Evolutionary conservation across 352 stramenopile genomes (phyloP).

Genomic region (Globisporangium camurandrum): DNA sequence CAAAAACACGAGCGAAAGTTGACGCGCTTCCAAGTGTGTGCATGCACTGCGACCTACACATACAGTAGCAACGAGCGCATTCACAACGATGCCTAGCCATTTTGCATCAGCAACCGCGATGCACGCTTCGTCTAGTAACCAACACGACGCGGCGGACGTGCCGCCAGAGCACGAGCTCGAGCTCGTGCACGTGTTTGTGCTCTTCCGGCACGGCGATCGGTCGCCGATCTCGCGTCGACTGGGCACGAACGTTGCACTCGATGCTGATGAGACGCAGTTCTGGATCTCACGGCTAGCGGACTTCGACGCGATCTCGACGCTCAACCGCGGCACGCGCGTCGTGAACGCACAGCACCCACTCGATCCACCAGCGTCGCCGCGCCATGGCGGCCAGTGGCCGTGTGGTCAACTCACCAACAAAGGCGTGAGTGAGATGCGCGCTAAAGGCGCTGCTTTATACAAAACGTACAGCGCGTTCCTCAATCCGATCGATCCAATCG

Average conservation of each 20-base stretch:
- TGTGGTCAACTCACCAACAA: constrained; percentile 68
- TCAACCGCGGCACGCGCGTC: constrained; percentile 42
- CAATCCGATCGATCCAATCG: constrained; percentile 17
- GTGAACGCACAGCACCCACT: constrained; percentile 15
- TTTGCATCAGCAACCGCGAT: no score
- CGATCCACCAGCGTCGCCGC: constrained; percentile 25
- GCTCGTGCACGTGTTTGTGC: constrained; percentile 55
- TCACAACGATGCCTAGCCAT: background rate
- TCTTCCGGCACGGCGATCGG: constrained; percentile 74
- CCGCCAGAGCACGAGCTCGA: constrained; percentile 16
- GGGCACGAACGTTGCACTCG: constrained; percentile 35
- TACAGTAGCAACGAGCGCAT: background rate
- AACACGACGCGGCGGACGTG: background rate
- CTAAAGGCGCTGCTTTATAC: constrained; percentile 37
- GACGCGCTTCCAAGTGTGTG: no score
- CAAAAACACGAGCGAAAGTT: no score
- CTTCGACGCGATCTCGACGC: constrained; percentile 27
- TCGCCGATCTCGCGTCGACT: constrained; percentile 63
- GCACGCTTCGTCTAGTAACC: no score
- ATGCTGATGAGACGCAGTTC: constrained; percentile 37
- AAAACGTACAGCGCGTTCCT: constrained; percentile 36
- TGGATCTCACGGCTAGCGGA: constrained; percentile 49
- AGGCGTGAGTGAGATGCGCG: constrained; percentile 55
- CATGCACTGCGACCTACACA: no score
- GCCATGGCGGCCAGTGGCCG: constrained; percentile 57